A percentile compares a stretch with the other conserved stretches of the same genome.
These are phyloP conservation scores for Zelonia costaricensis DNA, from an alignment of 208 protist genomes.

Conservation along the genomic window DNA sequence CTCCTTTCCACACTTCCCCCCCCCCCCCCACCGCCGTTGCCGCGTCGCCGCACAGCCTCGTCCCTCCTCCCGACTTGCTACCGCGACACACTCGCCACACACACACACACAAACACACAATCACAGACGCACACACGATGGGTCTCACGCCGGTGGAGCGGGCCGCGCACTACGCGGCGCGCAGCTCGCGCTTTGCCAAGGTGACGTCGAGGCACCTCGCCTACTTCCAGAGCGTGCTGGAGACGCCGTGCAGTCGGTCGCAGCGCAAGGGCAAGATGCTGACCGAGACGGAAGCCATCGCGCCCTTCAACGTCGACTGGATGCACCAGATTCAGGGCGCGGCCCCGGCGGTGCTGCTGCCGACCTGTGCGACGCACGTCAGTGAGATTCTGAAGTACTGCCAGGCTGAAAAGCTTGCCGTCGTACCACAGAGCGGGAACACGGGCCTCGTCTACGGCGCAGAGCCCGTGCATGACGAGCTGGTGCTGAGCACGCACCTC, in stretches of 20 bases:
- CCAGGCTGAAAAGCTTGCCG: slow-evolving; percentile 86
- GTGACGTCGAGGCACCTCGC: slow-evolving; percentile 44
- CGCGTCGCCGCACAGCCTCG: too few species aligned
- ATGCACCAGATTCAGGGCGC: slow-evolving; percentile 59
- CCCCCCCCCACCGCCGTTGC: too few species aligned
- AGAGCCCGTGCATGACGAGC: slow-evolving; percentile 89
- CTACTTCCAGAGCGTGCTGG: slow-evolving; percentile 53
- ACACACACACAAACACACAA: slow-evolving; percentile 4
- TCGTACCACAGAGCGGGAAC: slow-evolving; percentile 97
- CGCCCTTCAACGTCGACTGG: slow-evolving; percentile 72
- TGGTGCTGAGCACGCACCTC: slow-evolving; percentile 85
- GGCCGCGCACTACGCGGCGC: slow-evolving; percentile 64
- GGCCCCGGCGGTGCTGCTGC: slow-evolving; percentile 55
- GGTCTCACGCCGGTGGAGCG: slow-evolving; percentile 41
- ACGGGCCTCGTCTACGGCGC: slow-evolving; percentile 96
- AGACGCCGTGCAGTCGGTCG: slow-evolving; percentile 40
- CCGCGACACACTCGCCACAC: too few species aligned
- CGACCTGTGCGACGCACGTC: slow-evolving; percentile 58
- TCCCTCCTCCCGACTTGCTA: too few species aligned
- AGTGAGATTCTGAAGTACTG: slow-evolving; percentile 91
- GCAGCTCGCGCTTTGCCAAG: slow-evolving; percentile 52
- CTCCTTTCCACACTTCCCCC: too few species aligned
- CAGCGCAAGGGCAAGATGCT: slow-evolving; percentile 54
- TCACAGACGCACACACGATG: slow-evolving; percentile 11
- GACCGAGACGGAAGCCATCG: slow-evolving; percentile 40